These are phyloP conservation scores for Phycomyces blakesleeanus DNA, from an alignment of 192 early-diverging fungal species.

Conservation along the genomic window DNA sequence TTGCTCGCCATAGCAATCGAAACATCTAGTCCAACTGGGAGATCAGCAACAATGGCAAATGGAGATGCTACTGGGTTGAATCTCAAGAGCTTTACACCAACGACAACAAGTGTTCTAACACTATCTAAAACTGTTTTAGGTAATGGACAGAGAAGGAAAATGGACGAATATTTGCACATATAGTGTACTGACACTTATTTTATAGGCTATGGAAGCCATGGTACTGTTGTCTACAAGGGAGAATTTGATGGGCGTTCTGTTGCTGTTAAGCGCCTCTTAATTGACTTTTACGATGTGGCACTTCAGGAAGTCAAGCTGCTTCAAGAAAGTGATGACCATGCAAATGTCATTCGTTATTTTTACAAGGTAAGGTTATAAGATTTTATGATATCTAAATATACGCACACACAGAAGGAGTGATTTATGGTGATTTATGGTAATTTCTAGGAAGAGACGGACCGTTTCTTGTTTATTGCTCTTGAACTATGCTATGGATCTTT, in stretches of 20 bases:
- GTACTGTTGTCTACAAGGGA: slow-evolving; percentile 95
- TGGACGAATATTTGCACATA: neutral
- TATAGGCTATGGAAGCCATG: slow-evolving; percentile 91
- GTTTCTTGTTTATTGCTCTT: slow-evolving; percentile 96
- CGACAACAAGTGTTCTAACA: slow-evolving; percentile 13
- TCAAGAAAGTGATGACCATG: slow-evolving; percentile 91
- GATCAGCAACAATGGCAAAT: neutral
- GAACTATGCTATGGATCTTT: slow-evolving; percentile 90
- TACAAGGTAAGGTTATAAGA: slow-evolving; percentile 54
- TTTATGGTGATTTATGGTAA: too few relatives aligned
- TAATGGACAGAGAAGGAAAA: neutral
- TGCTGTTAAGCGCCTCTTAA: slow-evolving; percentile 88
- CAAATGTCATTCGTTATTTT: slow-evolving; percentile 95
- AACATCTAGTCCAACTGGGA: neutral
- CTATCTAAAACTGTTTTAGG: slow-evolving; percentile 30
- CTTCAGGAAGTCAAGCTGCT: slow-evolving; percentile 90
- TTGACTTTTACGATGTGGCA: slow-evolving; percentile 96
- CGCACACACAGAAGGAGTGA: too few relatives aligned
- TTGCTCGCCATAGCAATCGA: neutral
- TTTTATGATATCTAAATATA: too few relatives aligned
- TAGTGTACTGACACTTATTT: slow-evolving; percentile 10
- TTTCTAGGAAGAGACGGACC: slow-evolving; percentile 68
- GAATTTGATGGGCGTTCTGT: slow-evolving; percentile 87
- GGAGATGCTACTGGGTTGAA: slow-evolving; percentile 4
- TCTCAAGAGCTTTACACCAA: slow-evolving; percentile 10